These are phyloP conservation scores for Gnetum montanum DNA, from an alignment of 75 land plant species.

Conservation along the genomic window DNA sequence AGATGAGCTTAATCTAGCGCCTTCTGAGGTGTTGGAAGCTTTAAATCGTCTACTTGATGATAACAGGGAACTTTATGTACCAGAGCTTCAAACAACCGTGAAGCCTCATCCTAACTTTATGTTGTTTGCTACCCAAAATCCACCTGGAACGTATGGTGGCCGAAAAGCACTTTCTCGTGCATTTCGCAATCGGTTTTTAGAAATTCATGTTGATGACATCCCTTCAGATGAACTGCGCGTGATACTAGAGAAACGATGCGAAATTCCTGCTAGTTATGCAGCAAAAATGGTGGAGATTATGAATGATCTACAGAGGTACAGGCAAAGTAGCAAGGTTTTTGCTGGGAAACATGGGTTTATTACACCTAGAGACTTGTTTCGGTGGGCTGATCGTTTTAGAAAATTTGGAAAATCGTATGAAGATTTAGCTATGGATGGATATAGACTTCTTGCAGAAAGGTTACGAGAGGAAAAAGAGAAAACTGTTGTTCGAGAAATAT, in stretches of 20 bases:
- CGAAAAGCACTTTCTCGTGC: conserved; percentile 96
- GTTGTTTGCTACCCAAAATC: conserved; percentile 99
- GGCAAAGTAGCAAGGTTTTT: conserved; percentile 90
- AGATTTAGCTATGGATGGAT: conserved; percentile 87
- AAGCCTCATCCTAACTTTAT: conserved; percentile 93
- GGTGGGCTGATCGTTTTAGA: conserved; percentile 88
- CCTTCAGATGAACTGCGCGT: conserved; percentile 72
- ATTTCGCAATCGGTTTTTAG: conserved; percentile 94
- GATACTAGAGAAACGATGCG: conserved; percentile 73
- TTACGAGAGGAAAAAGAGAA: conserved; percentile 71
- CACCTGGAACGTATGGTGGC: conserved; percentile 91
- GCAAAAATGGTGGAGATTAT: conserved; percentile 90
- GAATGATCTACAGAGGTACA: conserved; percentile 82
- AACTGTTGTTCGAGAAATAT: conserved; percentile 42
- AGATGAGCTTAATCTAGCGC: conserved; percentile 96
- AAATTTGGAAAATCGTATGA: conserved; percentile 56
- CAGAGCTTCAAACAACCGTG: conserved; percentile 72
- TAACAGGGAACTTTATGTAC: conserved; percentile 93
- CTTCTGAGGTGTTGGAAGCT: conserved; percentile 96
- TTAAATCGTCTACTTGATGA: conserved; percentile 91
- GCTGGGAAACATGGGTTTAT: conserved; percentile 99
- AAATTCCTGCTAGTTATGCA: conserved; percentile 78
- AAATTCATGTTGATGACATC: conserved; percentile 97
- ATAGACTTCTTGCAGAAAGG: conserved; percentile 80
- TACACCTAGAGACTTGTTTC: conserved; percentile 89